Conservation (phyloP, 129 eudicot species). For the Saposhnikovia divaricata region DNA sequence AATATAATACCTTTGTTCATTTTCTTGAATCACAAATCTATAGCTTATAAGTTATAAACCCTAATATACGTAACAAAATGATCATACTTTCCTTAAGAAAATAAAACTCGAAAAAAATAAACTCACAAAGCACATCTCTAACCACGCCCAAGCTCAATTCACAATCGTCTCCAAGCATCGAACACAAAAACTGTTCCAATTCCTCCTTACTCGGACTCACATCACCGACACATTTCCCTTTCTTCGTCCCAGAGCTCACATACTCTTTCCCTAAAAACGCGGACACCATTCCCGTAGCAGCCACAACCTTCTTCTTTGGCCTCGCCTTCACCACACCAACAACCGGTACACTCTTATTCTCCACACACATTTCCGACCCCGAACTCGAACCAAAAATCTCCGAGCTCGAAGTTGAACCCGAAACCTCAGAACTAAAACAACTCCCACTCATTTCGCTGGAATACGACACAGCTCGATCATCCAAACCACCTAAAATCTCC, state of each 20-base stretch:
- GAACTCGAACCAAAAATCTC: constrained; percentile 40
- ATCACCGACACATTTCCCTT: constrained; percentile 24
- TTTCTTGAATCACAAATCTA: not conserved
- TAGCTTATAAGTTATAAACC: not conserved
- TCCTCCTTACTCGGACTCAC: constrained; percentile 39
- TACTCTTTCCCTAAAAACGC: constrained; percentile 68
- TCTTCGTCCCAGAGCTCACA: constrained; percentile 37
- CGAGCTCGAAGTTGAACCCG: not conserved
- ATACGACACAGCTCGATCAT: constrained; percentile 18
- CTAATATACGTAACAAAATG: not conserved
- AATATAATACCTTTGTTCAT: not conserved
- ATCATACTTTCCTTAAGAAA: not conserved
- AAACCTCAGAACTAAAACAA: constrained; percentile 3
- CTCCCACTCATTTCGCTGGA: constrained; percentile 38
- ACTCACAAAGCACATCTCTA: constrained; percentile 83
- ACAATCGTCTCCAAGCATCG: constrained; percentile 77
- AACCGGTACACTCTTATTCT: constrained; percentile 12
- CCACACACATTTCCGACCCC: constrained; percentile 33
- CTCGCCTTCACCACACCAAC: constrained; percentile 21
- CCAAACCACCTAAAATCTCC: constrained; percentile 30
- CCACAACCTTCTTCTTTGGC: constrained; percentile 55
- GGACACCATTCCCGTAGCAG: constrained; percentile 76
- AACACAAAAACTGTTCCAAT: constrained; percentile 70
- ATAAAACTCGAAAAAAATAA: not conserved
- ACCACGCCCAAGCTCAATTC: constrained; percentile 81